Percentiles rank a stretch among this genome's conserved stretches.
phyloP scores from a whole-genome alignment of 306 rosid species.

The Lathyrus sativus region DNA sequence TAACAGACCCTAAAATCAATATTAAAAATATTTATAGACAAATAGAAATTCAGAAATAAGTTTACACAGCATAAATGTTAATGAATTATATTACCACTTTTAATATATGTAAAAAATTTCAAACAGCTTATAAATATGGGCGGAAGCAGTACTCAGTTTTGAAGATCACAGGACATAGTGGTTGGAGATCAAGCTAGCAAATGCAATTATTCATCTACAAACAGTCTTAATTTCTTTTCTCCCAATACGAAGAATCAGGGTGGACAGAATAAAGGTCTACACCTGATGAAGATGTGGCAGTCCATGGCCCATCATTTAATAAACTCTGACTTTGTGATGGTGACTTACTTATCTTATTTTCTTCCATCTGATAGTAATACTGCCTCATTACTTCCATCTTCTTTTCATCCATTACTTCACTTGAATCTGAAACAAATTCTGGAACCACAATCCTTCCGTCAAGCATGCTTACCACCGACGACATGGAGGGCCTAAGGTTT shows the following conservation, averaged over 20 bases:
- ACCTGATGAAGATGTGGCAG: slow-evolving; percentile 28
- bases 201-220: background rate
- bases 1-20: too few species aligned
- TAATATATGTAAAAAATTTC: background rate
- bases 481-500: slow-evolving; percentile 38
- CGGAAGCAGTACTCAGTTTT: background rate
- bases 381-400: slow-evolving; percentile 35
- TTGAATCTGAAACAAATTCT: slow-evolving; percentile 18
- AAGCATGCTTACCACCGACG: slow-evolving; percentile 40
- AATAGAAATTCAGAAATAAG: too few species aligned
- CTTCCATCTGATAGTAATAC: slow-evolving; percentile 30
- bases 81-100: background rate
- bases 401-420: slow-evolving; percentile 38
- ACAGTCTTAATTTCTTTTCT: slow-evolving; percentile 6
- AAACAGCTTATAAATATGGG: background rate
- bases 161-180: background rate
- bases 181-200: background rate
- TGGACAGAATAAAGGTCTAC: background rate
- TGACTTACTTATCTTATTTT: background rate
- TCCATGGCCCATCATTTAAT: background rate
- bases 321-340: background rate
- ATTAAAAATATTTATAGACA: too few species aligned
- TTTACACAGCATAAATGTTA: too few species aligned
- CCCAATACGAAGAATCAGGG: slow-evolving; percentile 31
- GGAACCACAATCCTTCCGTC: slow-evolving; percentile 32